These are phyloP conservation scores for Cyberlindnera sargentensis DNA, from an alignment of 805 yeast genomes.

Conservation along the genomic window DNA sequence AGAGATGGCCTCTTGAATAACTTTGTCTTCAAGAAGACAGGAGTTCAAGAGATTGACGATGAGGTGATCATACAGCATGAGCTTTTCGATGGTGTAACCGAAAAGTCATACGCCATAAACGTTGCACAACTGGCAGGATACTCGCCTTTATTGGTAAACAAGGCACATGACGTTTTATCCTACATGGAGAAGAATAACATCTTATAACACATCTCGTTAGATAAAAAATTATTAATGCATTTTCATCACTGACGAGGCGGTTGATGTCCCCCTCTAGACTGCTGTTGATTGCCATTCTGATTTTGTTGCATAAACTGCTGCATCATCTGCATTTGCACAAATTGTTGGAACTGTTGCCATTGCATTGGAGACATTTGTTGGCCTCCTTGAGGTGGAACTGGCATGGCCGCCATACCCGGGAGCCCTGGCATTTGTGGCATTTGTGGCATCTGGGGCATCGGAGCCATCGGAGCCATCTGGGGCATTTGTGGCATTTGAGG, in stretches of 20 bases:
- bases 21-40: slow-evolving; percentile 70
- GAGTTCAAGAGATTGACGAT: slow-evolving; percentile 26
- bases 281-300: slow-evolving; percentile 15
- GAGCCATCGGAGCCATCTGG: too few species aligned
- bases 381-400: slow-evolving; percentile 2
- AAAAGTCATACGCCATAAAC: slow-evolving; percentile 93
- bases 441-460: background rate
- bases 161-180: slow-evolving; percentile 7
- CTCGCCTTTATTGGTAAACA: slow-evolving; percentile 37
- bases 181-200: slow-evolving; percentile 4
- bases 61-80: slow-evolving; percentile 78
- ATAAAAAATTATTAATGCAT: too few species aligned
- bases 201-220: slow-evolving; percentile 1
- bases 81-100: slow-evolving; percentile 87
- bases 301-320: slow-evolving; percentile 16
- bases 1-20: slow-evolving; percentile 55
- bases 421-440: slow-evolving; percentile 10
- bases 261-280: background rate
- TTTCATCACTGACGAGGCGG: too few species aligned
- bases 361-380: slow-evolving; percentile 17
- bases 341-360: slow-evolving; percentile 22
- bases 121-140: slow-evolving; percentile 93
- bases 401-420: slow-evolving; percentile 11
- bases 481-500: too few species aligned
- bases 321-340: slow-evolving; percentile 24